Evolutionary conservation across 1,284 basidiomycete genomes (phyloP).

Genomic region (Anthracocystis panici-leucophaei): DNA sequence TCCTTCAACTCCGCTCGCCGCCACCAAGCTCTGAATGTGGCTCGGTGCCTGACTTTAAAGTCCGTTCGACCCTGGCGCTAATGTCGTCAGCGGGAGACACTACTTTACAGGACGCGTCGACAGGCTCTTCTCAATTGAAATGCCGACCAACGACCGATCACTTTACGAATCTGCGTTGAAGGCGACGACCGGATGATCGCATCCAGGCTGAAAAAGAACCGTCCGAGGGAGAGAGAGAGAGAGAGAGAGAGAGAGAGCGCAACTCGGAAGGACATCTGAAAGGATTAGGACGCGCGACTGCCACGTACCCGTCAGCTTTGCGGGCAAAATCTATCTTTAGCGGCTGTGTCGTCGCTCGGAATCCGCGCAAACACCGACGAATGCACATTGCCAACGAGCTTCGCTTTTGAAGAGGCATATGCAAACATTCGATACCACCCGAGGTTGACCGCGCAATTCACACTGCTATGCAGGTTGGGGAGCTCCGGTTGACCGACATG

Average conservation of each 20-base stretch:
- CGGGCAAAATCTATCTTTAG: too few species aligned
- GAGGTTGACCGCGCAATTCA: neutral
- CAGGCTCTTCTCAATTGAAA: neutral
- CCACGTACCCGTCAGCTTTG: too few species aligned
- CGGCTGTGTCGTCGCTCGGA: too few species aligned
- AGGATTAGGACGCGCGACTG: too few species aligned
- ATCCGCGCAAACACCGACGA: too few species aligned
- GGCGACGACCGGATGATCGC: neutral
- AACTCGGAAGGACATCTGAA: too few species aligned
- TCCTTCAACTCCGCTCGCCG: slow-evolving; percentile 11
- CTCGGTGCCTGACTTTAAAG: slow-evolving; percentile 15
- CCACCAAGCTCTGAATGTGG: neutral
- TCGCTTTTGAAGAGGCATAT: neutral
- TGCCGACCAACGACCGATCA: slow-evolving; percentile 1
- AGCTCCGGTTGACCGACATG: neutral
- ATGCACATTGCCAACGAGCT: too few species aligned
- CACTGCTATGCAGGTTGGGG: neutral
- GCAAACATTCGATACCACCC: neutral
- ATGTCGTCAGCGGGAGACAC: slow-evolving; percentile 5
- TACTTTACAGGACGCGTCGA: slow-evolving; percentile 19
- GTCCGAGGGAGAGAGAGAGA: too few species aligned
- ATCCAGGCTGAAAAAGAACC: too few species aligned
- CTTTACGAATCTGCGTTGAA: neutral
- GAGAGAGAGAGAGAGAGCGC: too few species aligned
- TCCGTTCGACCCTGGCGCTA: slow-evolving; percentile 21